Evolutionary conservation across 1,284 basidiomycete species (phyloP).

Genomic region (Blastosporella zonata): DNA sequence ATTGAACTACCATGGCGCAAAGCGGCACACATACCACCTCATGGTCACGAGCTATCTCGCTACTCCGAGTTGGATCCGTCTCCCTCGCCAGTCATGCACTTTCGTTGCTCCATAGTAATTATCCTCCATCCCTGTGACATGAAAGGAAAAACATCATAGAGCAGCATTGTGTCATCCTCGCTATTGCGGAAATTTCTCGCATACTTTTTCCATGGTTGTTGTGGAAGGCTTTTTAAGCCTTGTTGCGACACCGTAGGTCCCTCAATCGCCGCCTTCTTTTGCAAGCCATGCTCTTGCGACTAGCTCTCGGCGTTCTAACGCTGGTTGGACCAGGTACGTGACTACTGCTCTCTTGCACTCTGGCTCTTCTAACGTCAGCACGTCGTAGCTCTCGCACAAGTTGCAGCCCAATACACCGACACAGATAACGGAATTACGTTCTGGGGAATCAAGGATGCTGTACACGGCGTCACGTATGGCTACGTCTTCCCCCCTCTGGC

Average conservation of each 20-base stretch:
- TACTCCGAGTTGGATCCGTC: conserved; percentile 19
- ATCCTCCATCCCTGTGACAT: conserved; percentile 1
- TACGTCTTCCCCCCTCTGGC: conserved; percentile 48
- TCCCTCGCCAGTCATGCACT: conserved; percentile 1
- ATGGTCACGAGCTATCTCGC: conserved; percentile 17
- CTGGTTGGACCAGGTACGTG: conserved; percentile 15
- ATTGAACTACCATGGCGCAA: background rate
- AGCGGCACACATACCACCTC: conserved; percentile 1
- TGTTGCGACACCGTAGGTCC: background rate
- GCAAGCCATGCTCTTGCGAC: conserved; percentile 16
- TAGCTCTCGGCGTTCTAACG: conserved; percentile 12
- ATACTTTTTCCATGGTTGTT: background rate
- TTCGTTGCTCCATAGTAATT: conserved; percentile 1
- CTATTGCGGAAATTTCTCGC: conserved; percentile 19
- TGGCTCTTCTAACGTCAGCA: background rate
- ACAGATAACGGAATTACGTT: conserved; percentile 55
- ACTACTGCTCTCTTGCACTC: background rate
- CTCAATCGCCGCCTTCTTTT: conserved; percentile 4
- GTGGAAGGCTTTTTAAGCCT: conserved; percentile 14
- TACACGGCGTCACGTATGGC: conserved; percentile 49
- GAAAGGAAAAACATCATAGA: conserved; percentile 16
- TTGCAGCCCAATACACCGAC: conserved; percentile 40
- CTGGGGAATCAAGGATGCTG: conserved; percentile 48
- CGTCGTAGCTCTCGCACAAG: conserved; percentile 36
- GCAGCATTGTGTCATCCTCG: conserved; percentile 4